phyloP scores from a whole-genome alignment of 2,329 filamentous ascomycete species.

The Nannizziopsis arthrosporioides region DNA sequence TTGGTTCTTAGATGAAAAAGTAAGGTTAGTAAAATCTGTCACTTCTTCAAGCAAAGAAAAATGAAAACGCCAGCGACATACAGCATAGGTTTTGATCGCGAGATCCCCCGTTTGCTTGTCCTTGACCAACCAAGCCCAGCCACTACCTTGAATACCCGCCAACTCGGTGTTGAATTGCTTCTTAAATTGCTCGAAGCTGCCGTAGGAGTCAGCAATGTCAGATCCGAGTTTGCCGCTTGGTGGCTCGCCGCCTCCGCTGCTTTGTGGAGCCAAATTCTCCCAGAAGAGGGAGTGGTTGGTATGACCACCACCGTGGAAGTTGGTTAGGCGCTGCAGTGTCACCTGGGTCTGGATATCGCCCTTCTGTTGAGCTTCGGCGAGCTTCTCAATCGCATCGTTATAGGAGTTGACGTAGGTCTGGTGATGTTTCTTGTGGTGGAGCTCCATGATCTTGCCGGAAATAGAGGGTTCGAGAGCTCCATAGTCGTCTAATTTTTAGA shows the following conservation, averaged over 20 bases:
- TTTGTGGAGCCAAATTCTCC: conserved; percentile 55
- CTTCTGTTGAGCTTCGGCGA: conserved; percentile 46
- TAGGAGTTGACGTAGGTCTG: conserved; percentile 84
- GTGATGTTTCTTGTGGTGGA: conserved; percentile 91
- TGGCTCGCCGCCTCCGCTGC: conserved; percentile 50
- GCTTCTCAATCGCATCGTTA: conserved; percentile 66
- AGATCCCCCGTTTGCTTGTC: conserved; percentile 49
- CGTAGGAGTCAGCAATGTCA: conserved; percentile 49
- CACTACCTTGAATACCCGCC: conserved; percentile 53
- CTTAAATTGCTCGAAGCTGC: conserved; percentile 48
- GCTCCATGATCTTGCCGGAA: conserved; percentile 88
- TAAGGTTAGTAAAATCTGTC: not conserved
- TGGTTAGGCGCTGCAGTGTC: conserved; percentile 48
- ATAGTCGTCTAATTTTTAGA: conserved; percentile 63
- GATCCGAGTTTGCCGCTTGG: conserved; percentile 46
- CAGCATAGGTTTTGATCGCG: conserved; percentile 52
- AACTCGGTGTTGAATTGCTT: conserved; percentile 53
- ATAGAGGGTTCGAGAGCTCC: conserved; percentile 77
- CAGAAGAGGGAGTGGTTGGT: conserved; percentile 55
- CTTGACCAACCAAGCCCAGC: conserved; percentile 54
- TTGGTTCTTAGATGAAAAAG: conserved; percentile 50
- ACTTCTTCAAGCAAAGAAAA: not conserved
- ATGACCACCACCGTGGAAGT: conserved; percentile 55
- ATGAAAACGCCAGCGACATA: conserved; percentile 22
- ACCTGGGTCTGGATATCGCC: conserved; percentile 47